Evolutionary conservation across 768 basidiomycete genomes (phyloP).

Genomic region (Auriscalpium vulgare): DNA sequence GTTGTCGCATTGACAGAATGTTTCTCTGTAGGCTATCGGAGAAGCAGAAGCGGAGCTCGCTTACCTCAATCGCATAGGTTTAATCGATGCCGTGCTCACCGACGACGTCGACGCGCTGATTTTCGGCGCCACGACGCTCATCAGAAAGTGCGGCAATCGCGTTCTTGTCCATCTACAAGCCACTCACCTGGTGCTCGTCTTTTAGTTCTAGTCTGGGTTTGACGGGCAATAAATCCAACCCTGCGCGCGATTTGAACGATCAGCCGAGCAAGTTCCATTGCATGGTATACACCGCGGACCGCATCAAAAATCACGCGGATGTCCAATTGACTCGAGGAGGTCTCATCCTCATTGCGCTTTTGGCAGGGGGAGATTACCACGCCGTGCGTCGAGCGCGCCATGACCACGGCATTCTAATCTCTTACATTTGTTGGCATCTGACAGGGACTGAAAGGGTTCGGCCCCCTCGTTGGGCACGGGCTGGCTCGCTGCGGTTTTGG

Average conservation of each 20-base stretch:
- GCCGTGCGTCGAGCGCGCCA: conserved; percentile 8
- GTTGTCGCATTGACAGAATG: not conserved
- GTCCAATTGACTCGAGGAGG: conserved; percentile 52
- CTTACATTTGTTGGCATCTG: conserved; percentile 20
- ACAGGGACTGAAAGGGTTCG: conserved; percentile 53
- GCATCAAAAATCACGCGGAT: conserved; percentile 35
- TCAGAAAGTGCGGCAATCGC: conserved; percentile 57
- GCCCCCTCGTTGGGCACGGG: conserved; percentile 59
- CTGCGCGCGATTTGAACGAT: conserved; percentile 52
- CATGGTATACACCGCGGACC: conserved; percentile 27
- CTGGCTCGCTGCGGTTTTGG: conserved; percentile 79
- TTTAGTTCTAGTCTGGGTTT: conserved; percentile 61
- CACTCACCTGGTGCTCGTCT: not conserved
- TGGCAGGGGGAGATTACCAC: conserved; percentile 84
- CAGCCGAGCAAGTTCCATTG: conserved; percentile 65
- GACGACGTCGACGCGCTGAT: conserved; percentile 91
- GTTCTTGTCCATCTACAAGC: not conserved
- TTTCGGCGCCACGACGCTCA: conserved; percentile 75
- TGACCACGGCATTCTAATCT: too few species aligned
- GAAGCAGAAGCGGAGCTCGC: conserved; percentile 93
- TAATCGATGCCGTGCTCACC: conserved; percentile 81
- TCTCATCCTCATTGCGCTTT: conserved; percentile 70
- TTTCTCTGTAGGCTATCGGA: conserved; percentile 60
- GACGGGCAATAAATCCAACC: conserved; percentile 59
- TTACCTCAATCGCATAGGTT: conserved; percentile 67